Base-by-base conservation (phyloP, 768 basidiomycete genomes). In the Flagelloscypha sp. region DNA sequence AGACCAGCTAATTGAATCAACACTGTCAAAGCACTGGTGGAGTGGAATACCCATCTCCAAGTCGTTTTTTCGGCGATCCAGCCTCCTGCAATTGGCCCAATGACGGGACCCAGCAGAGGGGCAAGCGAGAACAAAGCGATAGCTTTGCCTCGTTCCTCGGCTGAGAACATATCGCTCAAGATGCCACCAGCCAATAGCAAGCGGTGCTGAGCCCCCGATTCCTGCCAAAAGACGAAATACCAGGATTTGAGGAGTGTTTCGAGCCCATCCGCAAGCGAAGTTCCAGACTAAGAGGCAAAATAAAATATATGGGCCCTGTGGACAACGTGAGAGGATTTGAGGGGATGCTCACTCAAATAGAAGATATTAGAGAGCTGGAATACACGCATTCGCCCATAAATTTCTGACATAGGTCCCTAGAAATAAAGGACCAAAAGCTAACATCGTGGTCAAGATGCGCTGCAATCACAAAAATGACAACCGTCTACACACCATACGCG, bases 1-100 rank as follows among this genome's bases (percentile, higher is more conserved):
- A 82, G 6, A 2, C 82, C 80, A 2, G 68, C 42, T 0, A 69
- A 30, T 47, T 84, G 80, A 22, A 85, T 52, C 19, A 51, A 41
- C 0, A 58, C 74, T 40, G 73, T 76, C 0, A 68, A 61, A 24
- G 82, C 76, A 21, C 63, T 72, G 3, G 76, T 77, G 0, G 78
- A 70, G 73, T 79, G 81, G 51, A 84, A 85, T 20, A 82, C 79
- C 80, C 79, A 84, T 52, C 77, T 61, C 82, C 82, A 84, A 0
- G 76, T 76, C 0, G 77, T 68, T 24, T 57, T 59, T 27, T 82
- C 61, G 0, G 74, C 72, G 18, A 85, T 70, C 72, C 76, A 80
- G 16, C 73, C 74, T 4, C 77, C 79, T 16, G 72, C 70, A 3
- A 76, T 56, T 1, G 79, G 79, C 1, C 77, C 80, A 10, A 79